These are phyloP conservation scores for Leccinum truebloodii DNA, from an alignment of 768 basidiomycete species.

Conservation along the genomic window DNA sequence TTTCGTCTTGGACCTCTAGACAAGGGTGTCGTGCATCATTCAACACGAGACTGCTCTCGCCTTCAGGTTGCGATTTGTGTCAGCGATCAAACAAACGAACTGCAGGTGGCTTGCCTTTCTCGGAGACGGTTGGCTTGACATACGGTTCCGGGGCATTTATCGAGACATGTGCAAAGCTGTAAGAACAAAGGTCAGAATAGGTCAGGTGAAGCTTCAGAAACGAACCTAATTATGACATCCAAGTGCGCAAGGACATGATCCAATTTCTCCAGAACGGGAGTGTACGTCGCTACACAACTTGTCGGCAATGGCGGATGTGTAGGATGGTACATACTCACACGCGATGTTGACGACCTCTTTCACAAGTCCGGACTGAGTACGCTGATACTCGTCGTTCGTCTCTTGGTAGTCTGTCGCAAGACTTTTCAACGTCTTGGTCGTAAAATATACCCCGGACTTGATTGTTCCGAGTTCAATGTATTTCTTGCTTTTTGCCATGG, in stretches of 20 bases:
- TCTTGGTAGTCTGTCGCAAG: conserved; percentile 74
- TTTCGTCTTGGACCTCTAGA: conserved; percentile 92
- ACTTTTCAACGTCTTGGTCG: conserved; percentile 71
- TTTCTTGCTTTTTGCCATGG: conserved; percentile 56
- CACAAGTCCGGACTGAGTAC: conserved; percentile 78
- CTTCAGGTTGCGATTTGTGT: conserved; percentile 38
- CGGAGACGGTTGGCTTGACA: conserved; percentile 72
- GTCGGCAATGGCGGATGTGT: not conserved
- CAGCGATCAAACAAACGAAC: not conserved
- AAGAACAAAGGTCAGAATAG: not conserved
- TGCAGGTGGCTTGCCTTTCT: conserved; percentile 57
- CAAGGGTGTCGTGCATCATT: conserved; percentile 94
- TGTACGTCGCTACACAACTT: conserved; percentile 75
- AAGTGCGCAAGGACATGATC: conserved; percentile 86
- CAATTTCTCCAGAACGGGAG: conserved; percentile 80
- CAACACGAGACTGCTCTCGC: conserved; percentile 77
- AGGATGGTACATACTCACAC: conserved; percentile 46
- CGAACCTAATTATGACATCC: conserved; percentile 87
- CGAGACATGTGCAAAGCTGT: conserved; percentile 90
- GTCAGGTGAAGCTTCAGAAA: not conserved
- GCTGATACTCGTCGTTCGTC: conserved; percentile 65
- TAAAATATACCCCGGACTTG: conserved; percentile 89
- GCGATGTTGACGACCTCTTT: conserved; percentile 94
- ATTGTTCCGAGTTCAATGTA: conserved; percentile 85
- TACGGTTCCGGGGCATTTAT: conserved; percentile 85